Conservation (phyloP, 2,329 filamentous ascomycete species). For the Clonostachys chloroleuca region DNA sequence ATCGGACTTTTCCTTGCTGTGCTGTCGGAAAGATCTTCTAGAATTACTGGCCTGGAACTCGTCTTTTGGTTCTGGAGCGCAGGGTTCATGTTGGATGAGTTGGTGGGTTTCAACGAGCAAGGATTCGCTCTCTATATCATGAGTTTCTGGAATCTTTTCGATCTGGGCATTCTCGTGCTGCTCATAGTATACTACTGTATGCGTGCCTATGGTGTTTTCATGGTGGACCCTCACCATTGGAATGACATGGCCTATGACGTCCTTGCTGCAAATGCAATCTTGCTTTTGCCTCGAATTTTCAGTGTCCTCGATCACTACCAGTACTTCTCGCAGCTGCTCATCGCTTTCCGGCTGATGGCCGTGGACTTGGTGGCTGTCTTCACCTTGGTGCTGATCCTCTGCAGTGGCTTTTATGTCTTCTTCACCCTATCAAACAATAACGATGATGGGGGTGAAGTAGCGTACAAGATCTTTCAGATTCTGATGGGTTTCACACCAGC, state of each 20-base stretch:
- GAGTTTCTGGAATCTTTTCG: conserved; percentile 97
- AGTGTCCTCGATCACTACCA: conserved; percentile 91
- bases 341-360: conserved; percentile 92
- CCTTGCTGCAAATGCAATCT: conserved; percentile 84
- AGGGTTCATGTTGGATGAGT: conserved; percentile 93
- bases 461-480: conserved; percentile 89
- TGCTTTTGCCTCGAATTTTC: conserved; percentile 87
- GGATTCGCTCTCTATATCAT: conserved; percentile 95
- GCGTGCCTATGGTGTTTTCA: conserved; percentile 80
- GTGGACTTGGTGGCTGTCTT: conserved; percentile 83
- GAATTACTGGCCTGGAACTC: conserved; percentile 80
- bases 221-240: conserved; percentile 70
- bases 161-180: conserved; percentile 81
- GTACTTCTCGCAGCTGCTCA: conserved; percentile 92
- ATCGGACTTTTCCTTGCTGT: conserved; percentile 84
- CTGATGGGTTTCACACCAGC: conserved; percentile 95
- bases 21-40: conserved; percentile 66
- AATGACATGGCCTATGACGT: conserved; percentile 90
- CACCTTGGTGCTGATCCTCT: conserved; percentile 78
- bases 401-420: conserved; percentile 93
- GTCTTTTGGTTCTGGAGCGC: conserved; percentile 98
- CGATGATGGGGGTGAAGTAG: conserved; percentile 65
- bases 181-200: conserved; percentile 88
- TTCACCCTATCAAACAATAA: conserved; percentile 77
- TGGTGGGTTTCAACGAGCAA: conserved; percentile 95